A percentile compares a stretch with the other conserved stretches of the same genome.
Evolutionary conservation across 73 alveolate species (phyloP).

Genomic region (Paramecium primaurelia): DNA sequence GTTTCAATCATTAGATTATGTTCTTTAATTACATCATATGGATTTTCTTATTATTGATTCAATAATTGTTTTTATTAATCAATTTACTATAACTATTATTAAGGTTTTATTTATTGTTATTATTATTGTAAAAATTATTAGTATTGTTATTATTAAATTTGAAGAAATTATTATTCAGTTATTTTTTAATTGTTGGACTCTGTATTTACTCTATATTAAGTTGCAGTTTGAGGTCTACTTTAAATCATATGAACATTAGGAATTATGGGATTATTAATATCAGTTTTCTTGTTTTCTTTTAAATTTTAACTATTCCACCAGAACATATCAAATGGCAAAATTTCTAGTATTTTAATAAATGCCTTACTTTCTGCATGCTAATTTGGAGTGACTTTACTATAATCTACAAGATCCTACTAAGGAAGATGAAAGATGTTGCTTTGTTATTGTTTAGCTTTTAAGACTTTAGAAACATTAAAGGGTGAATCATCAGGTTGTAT

Average conservation of each 20-base stretch:
- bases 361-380: not conserved
- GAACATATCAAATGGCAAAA: not conserved
- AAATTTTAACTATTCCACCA: slow-evolving; percentile 52
- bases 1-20: slow-evolving; percentile 18
- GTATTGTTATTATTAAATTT: not conserved
- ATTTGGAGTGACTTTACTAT: not conserved
- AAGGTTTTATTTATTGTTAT: not conserved
- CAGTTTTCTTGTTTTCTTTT: slow-evolving; percentile 32
- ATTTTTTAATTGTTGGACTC: not conserved
- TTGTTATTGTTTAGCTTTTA: not conserved
- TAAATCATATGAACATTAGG: not conserved
- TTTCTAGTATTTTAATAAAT: not conserved
- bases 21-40: not conserved
- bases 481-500: not conserved
- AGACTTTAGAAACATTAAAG: not conserved
- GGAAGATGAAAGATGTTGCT: slow-evolving; percentile 47
- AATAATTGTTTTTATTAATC: not conserved
- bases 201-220: not conserved
- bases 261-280: not conserved
- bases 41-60: not conserved
- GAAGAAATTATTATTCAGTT: not conserved
- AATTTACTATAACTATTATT: not conserved
- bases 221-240: not conserved
- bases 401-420: not conserved
- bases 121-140: not conserved